Percentiles rank a stretch among this genome's conserved stretches.
These are phyloP conservation scores for Bauhinia variegata DNA, from an alignment of 306 rosid species.

Conservation along the genomic window DNA sequence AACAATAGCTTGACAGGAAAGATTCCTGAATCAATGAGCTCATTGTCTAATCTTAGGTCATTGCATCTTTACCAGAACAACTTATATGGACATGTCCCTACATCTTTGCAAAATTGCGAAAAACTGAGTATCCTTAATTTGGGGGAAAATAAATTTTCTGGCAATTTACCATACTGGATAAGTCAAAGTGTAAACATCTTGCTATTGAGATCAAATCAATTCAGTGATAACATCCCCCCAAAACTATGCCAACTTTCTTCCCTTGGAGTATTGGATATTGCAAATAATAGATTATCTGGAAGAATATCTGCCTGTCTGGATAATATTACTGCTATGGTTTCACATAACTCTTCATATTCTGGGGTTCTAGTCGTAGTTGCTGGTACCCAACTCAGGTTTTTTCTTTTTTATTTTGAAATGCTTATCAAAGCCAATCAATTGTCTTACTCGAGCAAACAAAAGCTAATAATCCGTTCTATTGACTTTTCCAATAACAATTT, in stretches of 20 bases:
- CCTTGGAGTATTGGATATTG: too few relatives aligned
- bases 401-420: background rate
- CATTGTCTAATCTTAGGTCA: background rate
- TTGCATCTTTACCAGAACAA: constrained; percentile 1
- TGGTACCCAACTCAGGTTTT: too few relatives aligned
- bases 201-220: background rate
- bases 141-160: background rate
- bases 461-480: background rate
- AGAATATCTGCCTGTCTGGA: background rate
- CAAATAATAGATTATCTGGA: background rate
- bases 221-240: background rate
- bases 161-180: background rate
- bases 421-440: background rate
- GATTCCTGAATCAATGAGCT: constrained; percentile 7
- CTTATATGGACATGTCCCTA: background rate
- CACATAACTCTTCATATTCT: background rate
- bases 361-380: too few relatives aligned
- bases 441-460: background rate
- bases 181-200: background rate
- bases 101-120: background rate
- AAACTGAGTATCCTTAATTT: too few relatives aligned
- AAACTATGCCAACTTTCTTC: background rate
- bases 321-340: background rate
- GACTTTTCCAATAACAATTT: constrained; percentile 24
- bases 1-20: constrained; percentile 11